Percentiles rank a stretch among this genome's conserved stretches.
Evolutionary conservation across 2,329 filamentous ascomycete species (phyloP).

Genomic region (Periglandula ipomoeae): DNA sequence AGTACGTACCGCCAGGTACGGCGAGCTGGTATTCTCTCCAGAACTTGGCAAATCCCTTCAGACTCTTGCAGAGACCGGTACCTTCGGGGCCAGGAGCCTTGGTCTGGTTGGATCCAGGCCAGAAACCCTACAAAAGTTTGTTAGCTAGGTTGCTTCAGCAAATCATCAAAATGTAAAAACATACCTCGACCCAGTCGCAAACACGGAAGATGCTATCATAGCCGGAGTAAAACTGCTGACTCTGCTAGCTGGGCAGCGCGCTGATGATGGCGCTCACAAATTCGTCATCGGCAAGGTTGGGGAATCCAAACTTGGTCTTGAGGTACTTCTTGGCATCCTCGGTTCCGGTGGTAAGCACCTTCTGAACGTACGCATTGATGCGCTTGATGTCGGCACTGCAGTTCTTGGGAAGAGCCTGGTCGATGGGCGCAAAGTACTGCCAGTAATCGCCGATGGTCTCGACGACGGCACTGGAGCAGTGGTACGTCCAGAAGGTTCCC

Average conservation of each 20-base stretch:
- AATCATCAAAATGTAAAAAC: constrained; percentile 6
- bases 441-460: constrained; percentile 68
- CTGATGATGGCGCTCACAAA: constrained; percentile 31
- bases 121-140: constrained; percentile 10
- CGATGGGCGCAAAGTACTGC: constrained; percentile 38
- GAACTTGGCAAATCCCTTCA: constrained; percentile 47
- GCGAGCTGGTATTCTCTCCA: constrained; percentile 36
- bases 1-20: constrained; percentile 31
- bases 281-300: constrained; percentile 32
- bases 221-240: constrained; percentile 22
- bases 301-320: constrained; percentile 32
- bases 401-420: constrained; percentile 37
- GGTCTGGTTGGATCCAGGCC: constrained; percentile 11
- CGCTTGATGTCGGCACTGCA: constrained; percentile 56
- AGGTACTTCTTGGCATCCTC: constrained; percentile 29
- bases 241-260: constrained; percentile 25
- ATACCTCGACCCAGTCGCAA: constrained; percentile 23
- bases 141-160: constrained; percentile 1
- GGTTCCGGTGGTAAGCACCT: constrained; percentile 31
- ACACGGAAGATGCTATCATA: constrained; percentile 27
- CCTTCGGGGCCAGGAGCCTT: constrained; percentile 22
- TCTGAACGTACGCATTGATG: constrained; percentile 37
- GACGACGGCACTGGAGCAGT: constrained; percentile 68
- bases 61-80: constrained; percentile 43
- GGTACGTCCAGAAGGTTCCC: constrained; percentile 64